Evolutionary conservation across 371 early-diverging fungal genomes (phyloP), one percentile per base, ranked within the genome.

Genomic region (Parasitella parasitica): DNA sequence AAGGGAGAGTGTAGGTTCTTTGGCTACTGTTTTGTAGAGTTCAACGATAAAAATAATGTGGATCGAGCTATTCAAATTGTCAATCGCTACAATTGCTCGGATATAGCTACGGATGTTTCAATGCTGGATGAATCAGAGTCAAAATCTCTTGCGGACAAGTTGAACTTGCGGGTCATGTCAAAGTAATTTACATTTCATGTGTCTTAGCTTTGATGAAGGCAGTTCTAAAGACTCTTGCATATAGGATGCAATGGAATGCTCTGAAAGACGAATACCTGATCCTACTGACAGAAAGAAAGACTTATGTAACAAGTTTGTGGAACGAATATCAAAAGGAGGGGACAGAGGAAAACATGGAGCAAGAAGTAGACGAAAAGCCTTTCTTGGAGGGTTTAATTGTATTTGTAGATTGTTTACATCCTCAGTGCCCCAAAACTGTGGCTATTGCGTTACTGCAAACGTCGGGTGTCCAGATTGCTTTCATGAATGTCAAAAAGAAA

Each of bases 11-110:
- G 27, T 4, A n/a, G 8, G 0, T 77, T 77, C 46, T 55, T 61
- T 50, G 77, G 80, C 7, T 72, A 63, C 46, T 77, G 77, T 51
- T 80, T 80, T 74, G 52, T 77, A 12, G 80, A 80, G 32, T 80
- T 80, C 60, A 64, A 70, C 22, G 58, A 70, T 30, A 28, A 68
- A 35, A 57, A 41, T 6, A 35, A 67, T 27, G 77, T 75, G 0
- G 15, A 60, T 18, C 70, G 72, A 46, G 80, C 80, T 5, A 53
- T 75, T 5, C 35, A 64, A 9, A 7, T 57, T 12, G 22, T 75
- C 13, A 62, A 75, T 34, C 48, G 59, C 7, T 65, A 61, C 24
- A 28, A 55, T 24, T 24, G 12, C 1, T 1, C 32, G 7, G 22
- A 11, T 22, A 27, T 37, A 12, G 37, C 49, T 18, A 20, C 2